phyloP scores from a whole-genome alignment of 1,284 basidiomycete species.

The Cryptococcus maquisensis region DNA sequence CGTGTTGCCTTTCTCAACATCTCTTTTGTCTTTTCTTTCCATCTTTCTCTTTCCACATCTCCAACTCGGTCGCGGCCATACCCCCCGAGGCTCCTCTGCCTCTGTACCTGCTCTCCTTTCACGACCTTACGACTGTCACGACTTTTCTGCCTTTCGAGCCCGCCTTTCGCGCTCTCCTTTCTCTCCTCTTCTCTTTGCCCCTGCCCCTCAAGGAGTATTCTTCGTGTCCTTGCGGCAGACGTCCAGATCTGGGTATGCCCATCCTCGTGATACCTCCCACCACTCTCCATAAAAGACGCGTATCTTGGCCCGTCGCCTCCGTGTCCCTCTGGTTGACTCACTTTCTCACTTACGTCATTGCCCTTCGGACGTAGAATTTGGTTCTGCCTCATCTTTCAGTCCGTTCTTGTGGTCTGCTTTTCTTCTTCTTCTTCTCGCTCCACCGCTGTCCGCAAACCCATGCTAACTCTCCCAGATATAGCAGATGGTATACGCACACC shows the following conservation, averaged over 20 bases:
- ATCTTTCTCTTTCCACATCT: background rate
- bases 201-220: background rate
- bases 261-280: background rate
- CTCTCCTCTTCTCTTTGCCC: background rate
- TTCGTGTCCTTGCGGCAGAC: background rate
- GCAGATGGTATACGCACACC: conserved; percentile 46
- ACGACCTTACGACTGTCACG: background rate
- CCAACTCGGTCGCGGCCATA: background rate
- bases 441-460: background rate
- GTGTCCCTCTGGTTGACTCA: background rate
- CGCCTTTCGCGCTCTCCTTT: background rate
- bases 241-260: background rate
- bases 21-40: background rate
- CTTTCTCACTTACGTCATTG: background rate
- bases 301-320: background rate
- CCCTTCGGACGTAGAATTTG: conserved; percentile 1
- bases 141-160: background rate
- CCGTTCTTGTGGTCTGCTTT: background rate
- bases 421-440: background rate
- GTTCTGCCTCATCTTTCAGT: conserved; percentile 2
- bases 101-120: background rate
- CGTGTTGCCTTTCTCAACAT: background rate
- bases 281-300: background rate
- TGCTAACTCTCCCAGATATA: background rate
- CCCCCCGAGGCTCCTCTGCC: background rate